Conservation (phyloP, 2,329 filamentous ascomycete genomes). For the Incumbomyces lentus region DNA sequence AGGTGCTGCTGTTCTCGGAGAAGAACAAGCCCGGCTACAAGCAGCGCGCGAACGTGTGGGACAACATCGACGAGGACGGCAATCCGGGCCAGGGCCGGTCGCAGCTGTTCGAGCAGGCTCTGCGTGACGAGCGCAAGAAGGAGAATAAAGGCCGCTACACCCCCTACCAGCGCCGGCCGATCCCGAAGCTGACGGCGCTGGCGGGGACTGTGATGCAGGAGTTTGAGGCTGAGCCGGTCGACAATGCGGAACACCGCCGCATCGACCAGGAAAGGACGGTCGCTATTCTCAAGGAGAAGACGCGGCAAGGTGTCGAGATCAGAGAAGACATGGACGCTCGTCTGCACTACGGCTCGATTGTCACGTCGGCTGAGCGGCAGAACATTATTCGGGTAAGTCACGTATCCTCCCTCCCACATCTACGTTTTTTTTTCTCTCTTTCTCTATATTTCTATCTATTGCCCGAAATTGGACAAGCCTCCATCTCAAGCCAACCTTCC, state of each 20-base stretch:
- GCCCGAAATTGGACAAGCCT: too few species aligned
- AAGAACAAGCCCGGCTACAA: slow-evolving; percentile 76
- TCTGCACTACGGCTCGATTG: slow-evolving; percentile 23
- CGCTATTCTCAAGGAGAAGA: slow-evolving; percentile 51
- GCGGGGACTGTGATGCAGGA: slow-evolving; percentile 65
- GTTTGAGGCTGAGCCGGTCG: slow-evolving; percentile 61
- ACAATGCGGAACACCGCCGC: slow-evolving; percentile 58
- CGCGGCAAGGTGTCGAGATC: slow-evolving; percentile 28
- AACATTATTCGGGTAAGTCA: slow-evolving; percentile 14
- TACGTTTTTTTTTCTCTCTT: slow-evolving; percentile 21
- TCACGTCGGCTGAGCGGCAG: slow-evolving; percentile 9
- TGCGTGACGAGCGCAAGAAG: slow-evolving; percentile 34
- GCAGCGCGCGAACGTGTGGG: slow-evolving; percentile 24
- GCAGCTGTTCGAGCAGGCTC: slow-evolving; percentile 37
- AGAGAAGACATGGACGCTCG: neutral
- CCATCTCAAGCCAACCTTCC: too few species aligned
- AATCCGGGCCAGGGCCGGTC: slow-evolving; percentile 33
- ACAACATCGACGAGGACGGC: slow-evolving; percentile 32
- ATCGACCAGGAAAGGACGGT: slow-evolving; percentile 51
- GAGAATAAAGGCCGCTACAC: slow-evolving; percentile 44
- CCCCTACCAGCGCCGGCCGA: slow-evolving; percentile 49
- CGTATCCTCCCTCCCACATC: too few species aligned
- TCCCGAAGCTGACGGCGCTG: slow-evolving; percentile 72
- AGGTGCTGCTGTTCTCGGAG: slow-evolving; percentile 88
- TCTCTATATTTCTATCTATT: too few species aligned